A percentile compares a stretch with the other conserved stretches of the same genome.
Evolutionary conservation across 2,329 filamentous ascomycete species (phyloP).

Genomic region (Aspergillus neotritici): DNA sequence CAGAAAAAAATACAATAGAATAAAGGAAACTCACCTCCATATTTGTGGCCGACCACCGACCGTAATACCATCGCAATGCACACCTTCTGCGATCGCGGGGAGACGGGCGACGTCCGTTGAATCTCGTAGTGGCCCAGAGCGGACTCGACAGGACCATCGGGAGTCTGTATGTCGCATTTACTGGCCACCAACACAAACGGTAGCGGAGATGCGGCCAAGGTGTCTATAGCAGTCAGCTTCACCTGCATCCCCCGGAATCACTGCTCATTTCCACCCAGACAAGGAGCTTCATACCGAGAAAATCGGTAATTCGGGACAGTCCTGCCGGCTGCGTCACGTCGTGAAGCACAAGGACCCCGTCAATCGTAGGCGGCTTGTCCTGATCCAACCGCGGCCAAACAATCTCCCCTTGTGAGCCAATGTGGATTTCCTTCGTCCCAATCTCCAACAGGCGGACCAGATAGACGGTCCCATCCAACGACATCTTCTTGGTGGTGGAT

Average conservation of each 20-base stretch:
- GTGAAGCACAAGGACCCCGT: constrained; percentile 81
- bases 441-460: constrained; percentile 55
- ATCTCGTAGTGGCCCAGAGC: constrained; percentile 65
- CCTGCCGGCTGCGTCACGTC: constrained; percentile 76
- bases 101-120: constrained; percentile 66
- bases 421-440: constrained; percentile 46
- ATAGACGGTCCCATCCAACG: constrained; percentile 51
- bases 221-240: constrained; percentile 49
- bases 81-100: constrained; percentile 65
- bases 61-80: constrained; percentile 72
- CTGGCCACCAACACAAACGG: constrained; percentile 79
- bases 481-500: constrained; percentile 49
- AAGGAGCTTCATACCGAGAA: constrained; percentile 62
- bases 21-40: constrained; percentile 52
- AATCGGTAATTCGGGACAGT: constrained; percentile 66
- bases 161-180: constrained; percentile 77
- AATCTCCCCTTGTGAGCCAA: constrained; percentile 44
- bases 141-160: constrained; percentile 65
- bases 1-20: neutral
- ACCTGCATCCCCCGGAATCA: neutral
- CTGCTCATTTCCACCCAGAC: neutral
- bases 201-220: constrained; percentile 64
- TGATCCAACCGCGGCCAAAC: constrained; percentile 51
- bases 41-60: constrained; percentile 61
- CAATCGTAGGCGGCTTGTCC: constrained; percentile 67